Conservation (phyloP, 495 filamentous ascomycete species). For the Amorphotheca resinae region DNA sequence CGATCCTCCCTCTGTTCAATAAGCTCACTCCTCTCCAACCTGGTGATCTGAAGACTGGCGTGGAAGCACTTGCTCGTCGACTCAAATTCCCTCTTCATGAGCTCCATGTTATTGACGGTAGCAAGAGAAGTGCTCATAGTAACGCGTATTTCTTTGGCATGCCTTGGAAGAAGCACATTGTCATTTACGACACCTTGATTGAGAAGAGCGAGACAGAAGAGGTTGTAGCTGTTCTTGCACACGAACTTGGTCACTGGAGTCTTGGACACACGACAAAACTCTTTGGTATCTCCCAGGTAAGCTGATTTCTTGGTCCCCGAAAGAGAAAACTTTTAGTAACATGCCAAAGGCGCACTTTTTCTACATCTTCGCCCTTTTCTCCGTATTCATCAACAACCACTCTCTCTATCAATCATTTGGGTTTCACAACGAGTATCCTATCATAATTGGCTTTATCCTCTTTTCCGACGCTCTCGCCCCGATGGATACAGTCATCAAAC, state of each 20-base stretch:
- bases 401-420: conserved; percentile 87
- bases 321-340: conserved; percentile 21
- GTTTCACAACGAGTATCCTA: conserved; percentile 72
- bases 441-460: conserved; percentile 91
- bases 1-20: conserved; percentile 93
- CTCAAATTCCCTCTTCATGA: conserved; percentile 85
- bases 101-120: conserved; percentile 92
- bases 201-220: conserved; percentile 86
- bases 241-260: conserved; percentile 96
- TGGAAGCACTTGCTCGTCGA: conserved; percentile 72
- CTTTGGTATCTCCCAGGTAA: conserved; percentile 77
- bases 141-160: conserved; percentile 98
- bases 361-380: conserved; percentile 93
- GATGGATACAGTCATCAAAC: conserved; percentile 83
- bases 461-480: conserved; percentile 90
- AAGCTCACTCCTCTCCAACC: conserved; percentile 88
- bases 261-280: conserved; percentile 88
- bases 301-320: conserved; percentile 7
- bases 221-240: conserved; percentile 86
- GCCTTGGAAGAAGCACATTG: conserved; percentile 99
- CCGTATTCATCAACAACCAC: conserved; percentile 88
- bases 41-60: conserved; percentile 72
- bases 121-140: conserved; percentile 91
- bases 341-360: conserved; percentile 56
- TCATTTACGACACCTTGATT: conserved; percentile 94